phyloP scores from a whole-genome alignment of 2,329 filamentous ascomycete genomes.

The Arthrinium puccinioides region DNA sequence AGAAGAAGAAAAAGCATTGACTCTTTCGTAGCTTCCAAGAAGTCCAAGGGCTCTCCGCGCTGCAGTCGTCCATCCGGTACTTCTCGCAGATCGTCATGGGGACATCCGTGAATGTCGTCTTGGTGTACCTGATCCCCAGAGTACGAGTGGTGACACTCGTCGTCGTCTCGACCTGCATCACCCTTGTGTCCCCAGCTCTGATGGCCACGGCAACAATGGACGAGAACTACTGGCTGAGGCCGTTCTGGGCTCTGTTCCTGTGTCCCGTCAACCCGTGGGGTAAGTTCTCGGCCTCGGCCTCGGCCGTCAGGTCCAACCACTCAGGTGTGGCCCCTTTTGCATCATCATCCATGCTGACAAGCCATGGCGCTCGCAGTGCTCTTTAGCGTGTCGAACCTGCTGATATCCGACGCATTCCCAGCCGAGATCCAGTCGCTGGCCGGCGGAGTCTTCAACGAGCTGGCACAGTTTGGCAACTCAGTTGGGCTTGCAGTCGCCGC shows the following conservation, averaged over 20 bases:
- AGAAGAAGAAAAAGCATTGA: no score
- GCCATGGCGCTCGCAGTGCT: conserved; percentile 33
- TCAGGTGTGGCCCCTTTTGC: no score
- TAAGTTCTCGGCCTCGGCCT: conserved; percentile 6
- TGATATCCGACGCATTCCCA: conserved; percentile 48
- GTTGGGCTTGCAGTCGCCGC: conserved; percentile 44
- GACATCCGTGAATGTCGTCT: conserved; percentile 31
- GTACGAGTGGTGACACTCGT: conserved; percentile 29
- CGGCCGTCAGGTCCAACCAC: neutral
- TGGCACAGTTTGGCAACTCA: conserved; percentile 48
- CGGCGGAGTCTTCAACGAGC: conserved; percentile 53
- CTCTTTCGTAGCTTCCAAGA: conserved; percentile 39
- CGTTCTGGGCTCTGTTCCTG: conserved; percentile 35
- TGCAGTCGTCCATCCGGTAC: conserved; percentile 32
- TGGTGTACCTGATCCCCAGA: conserved; percentile 31
- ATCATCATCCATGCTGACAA: no score
- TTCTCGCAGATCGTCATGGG: conserved; percentile 38
- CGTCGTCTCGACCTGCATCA: conserved; percentile 33
- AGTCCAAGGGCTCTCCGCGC: conserved; percentile 30
- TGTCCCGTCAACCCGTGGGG: conserved; percentile 36
- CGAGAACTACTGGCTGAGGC: conserved; percentile 43
- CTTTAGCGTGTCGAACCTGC: conserved; percentile 47
- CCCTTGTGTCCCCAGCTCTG: conserved; percentile 38
- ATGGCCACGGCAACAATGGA: conserved; percentile 44
- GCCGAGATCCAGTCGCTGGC: conserved; percentile 48